Evolutionary conservation across 306 rosid genomes (phyloP).

Genomic region (Herpetospermum pedunculosum): DNA sequence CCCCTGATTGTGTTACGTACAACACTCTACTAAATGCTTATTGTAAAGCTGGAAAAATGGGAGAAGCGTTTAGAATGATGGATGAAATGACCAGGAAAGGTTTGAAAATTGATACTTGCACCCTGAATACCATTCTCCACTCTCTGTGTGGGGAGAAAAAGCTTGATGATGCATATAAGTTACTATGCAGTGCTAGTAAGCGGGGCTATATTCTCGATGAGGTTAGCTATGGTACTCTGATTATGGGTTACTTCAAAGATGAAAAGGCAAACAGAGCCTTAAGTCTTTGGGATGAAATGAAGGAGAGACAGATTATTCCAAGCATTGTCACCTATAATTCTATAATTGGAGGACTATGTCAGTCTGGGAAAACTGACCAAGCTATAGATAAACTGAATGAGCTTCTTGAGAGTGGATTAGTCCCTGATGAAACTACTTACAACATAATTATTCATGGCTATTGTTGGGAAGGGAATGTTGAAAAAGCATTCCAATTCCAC

Average conservation of each 20-base stretch:
- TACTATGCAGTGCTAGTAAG: conserved; percentile 33
- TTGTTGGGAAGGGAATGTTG: conserved; percentile 59
- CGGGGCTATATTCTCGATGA: conserved; percentile 77
- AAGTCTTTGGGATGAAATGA: conserved; percentile 75
- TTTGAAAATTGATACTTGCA: conserved; percentile 42
- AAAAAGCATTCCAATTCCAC: conserved; percentile 75
- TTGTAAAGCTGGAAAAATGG: conserved; percentile 60
- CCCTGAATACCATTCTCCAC: conserved; percentile 56
- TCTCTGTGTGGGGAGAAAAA: conserved; percentile 50
- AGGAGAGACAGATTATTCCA: conserved; percentile 49
- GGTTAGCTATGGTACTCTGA: conserved; percentile 77
- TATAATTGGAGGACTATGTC: conserved; percentile 63
- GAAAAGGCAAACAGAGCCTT: conserved; percentile 39
- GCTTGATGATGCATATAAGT: conserved; percentile 49
- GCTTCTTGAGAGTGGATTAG: conserved; percentile 49
- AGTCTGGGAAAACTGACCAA: conserved; percentile 47
- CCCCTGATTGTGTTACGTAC: conserved; percentile 57
- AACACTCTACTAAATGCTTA: conserved; percentile 60
- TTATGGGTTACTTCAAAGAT: conserved; percentile 66
- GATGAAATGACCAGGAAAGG: conserved; percentile 61
- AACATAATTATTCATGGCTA: conserved; percentile 71
- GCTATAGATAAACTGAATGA: conserved; percentile 66
- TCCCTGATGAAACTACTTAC: conserved; percentile 64
- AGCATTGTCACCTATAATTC: conserved; percentile 56
- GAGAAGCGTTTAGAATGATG: conserved; percentile 61